These are phyloP conservation scores for Moniliophthora roreri DNA, from an alignment of 1,284 basidiomycete species.

Conservation along the genomic window DNA sequence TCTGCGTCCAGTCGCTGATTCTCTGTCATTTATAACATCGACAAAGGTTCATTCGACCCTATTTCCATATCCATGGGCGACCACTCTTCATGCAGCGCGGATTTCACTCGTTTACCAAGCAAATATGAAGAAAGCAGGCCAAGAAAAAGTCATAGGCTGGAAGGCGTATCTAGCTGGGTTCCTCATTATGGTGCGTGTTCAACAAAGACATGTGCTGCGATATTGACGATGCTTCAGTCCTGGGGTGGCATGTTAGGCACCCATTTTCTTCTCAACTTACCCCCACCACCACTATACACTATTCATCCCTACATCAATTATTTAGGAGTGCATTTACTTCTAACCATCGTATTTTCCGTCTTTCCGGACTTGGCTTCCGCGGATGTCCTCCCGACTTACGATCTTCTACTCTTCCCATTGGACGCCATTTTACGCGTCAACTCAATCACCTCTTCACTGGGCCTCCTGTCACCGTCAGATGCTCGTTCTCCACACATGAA, in stretches of 20 bases:
- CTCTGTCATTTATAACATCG: constrained; percentile 25
- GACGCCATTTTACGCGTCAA: constrained; percentile 45
- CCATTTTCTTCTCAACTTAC: constrained; percentile 39
- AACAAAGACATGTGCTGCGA: background rate
- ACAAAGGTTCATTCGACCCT: constrained; percentile 28
- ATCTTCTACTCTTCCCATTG: constrained; percentile 45
- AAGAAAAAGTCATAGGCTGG: constrained; percentile 29
- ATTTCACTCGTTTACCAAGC: constrained; percentile 19
- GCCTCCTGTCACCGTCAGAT: constrained; percentile 28
- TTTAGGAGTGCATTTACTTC: constrained; percentile 38
- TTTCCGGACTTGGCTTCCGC: constrained; percentile 31
- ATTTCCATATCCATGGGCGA: constrained; percentile 38
- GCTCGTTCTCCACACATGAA: constrained; percentile 19
- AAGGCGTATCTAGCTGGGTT: constrained; percentile 42
- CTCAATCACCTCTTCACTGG: constrained; percentile 33
- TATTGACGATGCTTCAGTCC: constrained; percentile 25
- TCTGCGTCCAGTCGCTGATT: constrained; percentile 20
- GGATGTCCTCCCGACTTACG: constrained; percentile 19
- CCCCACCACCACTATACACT: constrained; percentile 46
- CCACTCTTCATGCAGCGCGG: constrained; percentile 38
- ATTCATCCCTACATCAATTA: constrained; percentile 45
- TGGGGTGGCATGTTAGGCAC: constrained; percentile 47
- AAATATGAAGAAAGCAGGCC: constrained; percentile 8
- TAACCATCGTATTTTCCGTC: constrained; percentile 39
- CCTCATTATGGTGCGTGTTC: constrained; percentile 38